These are phyloP conservation scores for Russula brevipes DNA, from an alignment of 768 basidiomycete species.

Conservation along the genomic window DNA sequence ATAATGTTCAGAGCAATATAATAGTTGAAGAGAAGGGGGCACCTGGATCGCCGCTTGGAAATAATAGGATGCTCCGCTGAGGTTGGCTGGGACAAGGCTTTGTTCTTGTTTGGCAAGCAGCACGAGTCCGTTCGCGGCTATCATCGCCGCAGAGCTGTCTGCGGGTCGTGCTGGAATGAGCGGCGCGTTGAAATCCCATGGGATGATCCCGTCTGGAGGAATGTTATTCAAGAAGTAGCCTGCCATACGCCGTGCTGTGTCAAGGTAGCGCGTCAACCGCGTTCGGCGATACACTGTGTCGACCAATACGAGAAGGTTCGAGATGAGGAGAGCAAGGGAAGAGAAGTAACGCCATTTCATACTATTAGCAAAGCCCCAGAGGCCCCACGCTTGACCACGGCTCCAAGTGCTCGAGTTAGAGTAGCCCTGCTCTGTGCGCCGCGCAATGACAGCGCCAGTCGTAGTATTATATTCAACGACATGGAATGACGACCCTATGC, in stretches of 20 bases:
- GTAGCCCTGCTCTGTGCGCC: conserved; percentile 58
- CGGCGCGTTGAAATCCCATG: conserved; percentile 76
- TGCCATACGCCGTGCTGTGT: conserved; percentile 56
- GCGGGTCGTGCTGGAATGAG: conserved; percentile 51
- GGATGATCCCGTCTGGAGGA: conserved; percentile 58
- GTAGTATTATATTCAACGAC: conserved; percentile 63
- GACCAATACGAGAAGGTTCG: neutral
- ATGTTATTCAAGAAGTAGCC: conserved; percentile 55
- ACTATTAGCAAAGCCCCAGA: conserved; percentile 69
- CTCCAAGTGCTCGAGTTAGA: conserved; percentile 65
- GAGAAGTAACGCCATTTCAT: conserved; percentile 26
- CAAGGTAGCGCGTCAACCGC: conserved; percentile 44
- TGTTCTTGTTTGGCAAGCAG: conserved; percentile 45
- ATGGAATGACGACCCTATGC: conserved; percentile 39
- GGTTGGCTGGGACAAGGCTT: conserved; percentile 32
- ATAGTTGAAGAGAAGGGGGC: neutral
- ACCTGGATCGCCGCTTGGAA: conserved; percentile 47
- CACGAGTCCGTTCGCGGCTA: conserved; percentile 55
- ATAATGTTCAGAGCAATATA: neutral
- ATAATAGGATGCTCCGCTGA: conserved; percentile 37
- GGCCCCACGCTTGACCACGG: conserved; percentile 67
- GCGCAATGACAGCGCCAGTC: conserved; percentile 54
- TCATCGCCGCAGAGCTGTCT: conserved; percentile 65
- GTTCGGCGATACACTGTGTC: conserved; percentile 56
- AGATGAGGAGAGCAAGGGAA: neutral